Evolutionary conservation across 306 rosid species (phyloP).

Genomic region (Citrullus amarus): DNA sequence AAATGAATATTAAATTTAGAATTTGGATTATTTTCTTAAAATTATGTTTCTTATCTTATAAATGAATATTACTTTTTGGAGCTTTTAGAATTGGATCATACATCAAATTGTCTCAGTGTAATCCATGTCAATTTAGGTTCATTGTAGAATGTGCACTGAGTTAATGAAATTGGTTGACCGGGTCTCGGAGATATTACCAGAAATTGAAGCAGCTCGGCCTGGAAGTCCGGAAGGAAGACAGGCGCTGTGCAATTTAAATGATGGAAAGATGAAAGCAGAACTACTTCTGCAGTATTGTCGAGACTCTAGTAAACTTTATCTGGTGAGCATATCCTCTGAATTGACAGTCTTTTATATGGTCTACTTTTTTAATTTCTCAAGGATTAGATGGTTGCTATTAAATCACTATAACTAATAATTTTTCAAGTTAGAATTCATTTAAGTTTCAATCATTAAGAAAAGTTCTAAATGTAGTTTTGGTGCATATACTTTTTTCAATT

Average conservation of each 20-base stretch:
- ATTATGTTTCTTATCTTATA: neutral
- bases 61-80: neutral
- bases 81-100: neutral
- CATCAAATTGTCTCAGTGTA: constrained; percentile 6
- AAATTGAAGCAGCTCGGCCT: constrained; percentile 73
- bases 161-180: constrained; percentile 41
- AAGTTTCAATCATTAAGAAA: neutral
- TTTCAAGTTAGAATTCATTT: neutral
- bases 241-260: constrained; percentile 41
- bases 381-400: neutral
- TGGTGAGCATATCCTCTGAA: constrained; percentile 35
- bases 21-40: neutral
- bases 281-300: constrained; percentile 44
- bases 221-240: constrained; percentile 55
- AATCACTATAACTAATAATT: neutral
- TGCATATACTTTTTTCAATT: neutral
- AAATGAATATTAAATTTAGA: neutral
- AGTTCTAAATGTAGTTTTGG: neutral
- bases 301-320: constrained; percentile 75
- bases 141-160: constrained; percentile 45
- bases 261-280: constrained; percentile 42
- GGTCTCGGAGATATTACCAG: constrained; percentile 41
- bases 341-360: neutral
- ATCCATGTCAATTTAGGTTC: constrained; percentile 41
- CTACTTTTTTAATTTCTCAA: neutral